A percentile compares a stretch with the other conserved stretches of the same genome.
Evolutionary conservation across 139 green algal genomes (phyloP).

Genomic region (Haematococcus sp.): DNA sequence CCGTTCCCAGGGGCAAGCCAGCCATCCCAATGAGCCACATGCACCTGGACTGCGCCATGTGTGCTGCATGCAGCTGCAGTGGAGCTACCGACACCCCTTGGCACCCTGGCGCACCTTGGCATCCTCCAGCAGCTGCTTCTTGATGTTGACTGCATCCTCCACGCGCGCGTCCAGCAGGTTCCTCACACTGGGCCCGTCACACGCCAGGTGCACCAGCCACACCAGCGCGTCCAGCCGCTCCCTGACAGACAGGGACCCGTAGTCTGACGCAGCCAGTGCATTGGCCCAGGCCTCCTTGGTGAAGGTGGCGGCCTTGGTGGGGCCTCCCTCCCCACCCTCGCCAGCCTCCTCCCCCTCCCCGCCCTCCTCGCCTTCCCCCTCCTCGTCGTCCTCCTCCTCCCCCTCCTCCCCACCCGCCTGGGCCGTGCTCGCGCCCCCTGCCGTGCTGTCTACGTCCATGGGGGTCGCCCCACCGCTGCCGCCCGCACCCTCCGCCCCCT

Average conservation of each 20-base stretch:
- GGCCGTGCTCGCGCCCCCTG: too few relatives aligned
- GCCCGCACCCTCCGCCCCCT: neutral
- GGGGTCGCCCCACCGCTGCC: neutral
- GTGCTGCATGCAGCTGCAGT: too few relatives aligned
- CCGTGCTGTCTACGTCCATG: too few relatives aligned
- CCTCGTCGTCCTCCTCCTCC: constrained; percentile 23
- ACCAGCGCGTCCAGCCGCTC: constrained; percentile 58
- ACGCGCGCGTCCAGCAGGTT: constrained; percentile 52
- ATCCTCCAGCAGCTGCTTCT: constrained; percentile 59
- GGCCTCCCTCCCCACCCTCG: too few relatives aligned
- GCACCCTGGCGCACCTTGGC: constrained; percentile 34
- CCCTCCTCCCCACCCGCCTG: constrained; percentile 27
- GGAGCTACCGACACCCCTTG: too few relatives aligned
- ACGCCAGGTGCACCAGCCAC: constrained; percentile 53
- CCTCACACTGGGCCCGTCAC: constrained; percentile 56
- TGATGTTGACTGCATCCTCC: constrained; percentile 47
- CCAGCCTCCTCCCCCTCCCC: constrained; percentile 32
- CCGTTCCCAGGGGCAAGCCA: too few relatives aligned
- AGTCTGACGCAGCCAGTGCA: constrained; percentile 47
- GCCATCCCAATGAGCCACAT: too few relatives aligned
- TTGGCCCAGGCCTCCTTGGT: constrained; percentile 48
- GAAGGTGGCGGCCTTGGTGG: too few relatives aligned
- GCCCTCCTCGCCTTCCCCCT: constrained; percentile 40
- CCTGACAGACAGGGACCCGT: constrained; percentile 55
- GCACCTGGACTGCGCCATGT: too few relatives aligned